These are phyloP conservation scores for Calonectria hawksworthii DNA, from an alignment of 2,329 filamentous ascomycete genomes.

Conservation along the genomic window DNA sequence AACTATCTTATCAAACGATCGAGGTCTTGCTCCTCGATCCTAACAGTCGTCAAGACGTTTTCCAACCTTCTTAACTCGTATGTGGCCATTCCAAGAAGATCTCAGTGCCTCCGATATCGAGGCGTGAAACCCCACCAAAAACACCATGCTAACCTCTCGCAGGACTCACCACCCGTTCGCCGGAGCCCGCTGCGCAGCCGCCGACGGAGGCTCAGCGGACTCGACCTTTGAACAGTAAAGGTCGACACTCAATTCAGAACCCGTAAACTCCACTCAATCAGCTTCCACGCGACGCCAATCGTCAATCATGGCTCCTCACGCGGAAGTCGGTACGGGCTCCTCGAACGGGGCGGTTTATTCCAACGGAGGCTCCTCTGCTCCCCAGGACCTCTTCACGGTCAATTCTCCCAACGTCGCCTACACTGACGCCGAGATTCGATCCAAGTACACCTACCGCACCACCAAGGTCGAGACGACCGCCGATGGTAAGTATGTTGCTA, in stretches of 20 bases:
- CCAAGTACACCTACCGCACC: slow-evolving; percentile 97
- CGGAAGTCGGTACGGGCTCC: slow-evolving; percentile 70
- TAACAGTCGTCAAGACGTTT: slow-evolving; percentile 89
- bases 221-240: slow-evolving; percentile 71
- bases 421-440: slow-evolving; percentile 88
- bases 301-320: slow-evolving; percentile 89
- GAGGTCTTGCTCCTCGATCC: slow-evolving; percentile 70
- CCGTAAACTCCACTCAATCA: slow-evolving; percentile 43
- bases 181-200: slow-evolving; percentile 93
- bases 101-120: background rate
- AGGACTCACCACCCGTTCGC: slow-evolving; percentile 97
- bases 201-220: slow-evolving; percentile 86
- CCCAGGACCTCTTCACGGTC: slow-evolving; percentile 83
- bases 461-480: slow-evolving; percentile 81
- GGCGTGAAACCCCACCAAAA: background rate
- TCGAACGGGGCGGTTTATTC: slow-evolving; percentile 72
- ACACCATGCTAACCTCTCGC: slow-evolving; percentile 47
- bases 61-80: slow-evolving; percentile 98
- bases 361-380: slow-evolving; percentile 56
- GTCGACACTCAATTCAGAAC: slow-evolving; percentile 49
- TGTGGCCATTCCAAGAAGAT: slow-evolving; percentile 53
- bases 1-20: slow-evolving; percentile 57
- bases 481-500: slow-evolving; percentile 84
- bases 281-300: slow-evolving; percentile 49
- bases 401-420: slow-evolving; percentile 94